These are phyloP conservation scores for Penicillium salamii DNA, from an alignment of 495 filamentous ascomycete species.

Conservation along the genomic window DNA sequence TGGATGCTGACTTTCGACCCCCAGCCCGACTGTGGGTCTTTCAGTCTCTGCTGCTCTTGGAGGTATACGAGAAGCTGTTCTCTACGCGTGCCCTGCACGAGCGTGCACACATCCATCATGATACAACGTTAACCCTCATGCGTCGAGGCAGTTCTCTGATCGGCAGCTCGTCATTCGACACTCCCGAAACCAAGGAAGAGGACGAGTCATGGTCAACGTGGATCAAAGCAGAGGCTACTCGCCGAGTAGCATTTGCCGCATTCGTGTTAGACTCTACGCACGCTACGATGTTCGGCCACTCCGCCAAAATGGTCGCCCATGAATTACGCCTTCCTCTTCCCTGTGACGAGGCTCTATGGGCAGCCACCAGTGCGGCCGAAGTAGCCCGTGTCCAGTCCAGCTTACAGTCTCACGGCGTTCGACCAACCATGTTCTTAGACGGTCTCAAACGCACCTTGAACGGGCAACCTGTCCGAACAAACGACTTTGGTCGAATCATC, in stretches of 20 bases:
- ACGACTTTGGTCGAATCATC: slow-evolving; percentile 91
- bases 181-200: slow-evolving; percentile 76
- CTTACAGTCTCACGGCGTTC: slow-evolving; percentile 77
- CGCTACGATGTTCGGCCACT: slow-evolving; percentile 97
- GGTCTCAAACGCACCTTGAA: slow-evolving; percentile 89
- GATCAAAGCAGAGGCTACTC: slow-evolving; percentile 91
- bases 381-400: slow-evolving; percentile 84
- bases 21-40: slow-evolving; percentile 98
- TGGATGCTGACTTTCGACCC: slow-evolving; percentile 84
- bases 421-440: slow-evolving; percentile 85
- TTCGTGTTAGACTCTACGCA: slow-evolving; percentile 96
- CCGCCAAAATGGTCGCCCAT: slow-evolving; percentile 94
- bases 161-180: slow-evolving; percentile 83
- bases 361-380: slow-evolving; percentile 83
- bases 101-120: slow-evolving; percentile 94
- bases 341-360: slow-evolving; percentile 93
- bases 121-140: slow-evolving; percentile 94
- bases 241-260: slow-evolving; percentile 87
- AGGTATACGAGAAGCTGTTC: slow-evolving; percentile 97
- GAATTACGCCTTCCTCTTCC: slow-evolving; percentile 91
- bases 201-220: slow-evolving; percentile 97
- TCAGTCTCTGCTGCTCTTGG: slow-evolving; percentile 83
- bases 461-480: slow-evolving; percentile 82
- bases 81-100: slow-evolving; percentile 89
- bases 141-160: slow-evolving; percentile 88